Base-by-base conservation (phyloP, 495 filamentous ascomycete species). In the Elaphomyces granulatus region DNA sequence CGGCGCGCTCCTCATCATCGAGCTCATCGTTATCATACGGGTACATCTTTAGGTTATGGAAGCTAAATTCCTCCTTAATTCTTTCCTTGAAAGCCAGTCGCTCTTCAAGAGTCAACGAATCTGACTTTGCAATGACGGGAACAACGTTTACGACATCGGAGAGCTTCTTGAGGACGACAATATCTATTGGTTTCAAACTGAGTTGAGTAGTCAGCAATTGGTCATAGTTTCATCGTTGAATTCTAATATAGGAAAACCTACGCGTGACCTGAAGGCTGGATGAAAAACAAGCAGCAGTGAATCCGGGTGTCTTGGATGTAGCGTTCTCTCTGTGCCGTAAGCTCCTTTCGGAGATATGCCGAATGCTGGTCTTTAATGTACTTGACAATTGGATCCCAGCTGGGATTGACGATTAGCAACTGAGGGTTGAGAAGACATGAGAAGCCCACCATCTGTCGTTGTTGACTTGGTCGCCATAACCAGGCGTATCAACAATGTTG, bases 361-460 rank as follows among this genome's bases (percentile, higher is more conserved):
- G 84, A 92, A 71, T 99, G 92, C 69, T 99, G 90, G 65, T 99
- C 92, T 72, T 99, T 99, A 74, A 99, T 99, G 67, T 99, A 99
- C 69, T 96, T 96, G 68, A 99, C 87, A 58, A 99, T 99, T 37
- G 92, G 81, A 52, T 85, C 80, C 80, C 80, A 85, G 64, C 74
- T 78, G 45, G 3, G 40, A n/a, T 30, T 19, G 46, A 43, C 20
- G 43, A 47, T 63, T 55, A 65, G 56, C 46, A n/a, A 34, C 19
- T 44, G 37, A 39, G 14, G 30, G 32, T 39, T 38, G 38, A 16
- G 14, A 9, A 17, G 14, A 34, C 9, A 14, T 4, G 1, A 42
- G 26, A n/a, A 36, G 12, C 42, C 47, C 64, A 78, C 74, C 80
- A 85, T 70, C 80, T 70, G 54, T 85, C 80, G 45, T 85, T 85